These are phyloP conservation scores for Trichoderma harzianum DNA, from an alignment of 2,329 filamentous ascomycete species.

Conservation along the genomic window DNA sequence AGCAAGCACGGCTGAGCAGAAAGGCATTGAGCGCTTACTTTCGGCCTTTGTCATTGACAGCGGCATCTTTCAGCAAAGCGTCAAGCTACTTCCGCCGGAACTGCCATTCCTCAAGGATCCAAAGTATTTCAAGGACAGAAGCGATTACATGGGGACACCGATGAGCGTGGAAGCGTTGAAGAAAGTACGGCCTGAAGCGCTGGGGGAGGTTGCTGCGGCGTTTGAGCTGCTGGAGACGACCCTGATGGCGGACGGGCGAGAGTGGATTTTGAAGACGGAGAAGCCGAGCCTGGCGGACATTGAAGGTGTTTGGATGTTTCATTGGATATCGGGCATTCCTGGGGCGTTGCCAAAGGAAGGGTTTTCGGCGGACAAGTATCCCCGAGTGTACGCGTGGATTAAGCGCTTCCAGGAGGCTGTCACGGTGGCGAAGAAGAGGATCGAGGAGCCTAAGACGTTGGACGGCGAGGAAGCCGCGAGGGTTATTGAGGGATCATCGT, in stretches of 20 bases:
- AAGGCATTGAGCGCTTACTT: slow-evolving; percentile 53
- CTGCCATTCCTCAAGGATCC: slow-evolving; percentile 54
- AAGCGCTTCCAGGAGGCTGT: slow-evolving; percentile 54
- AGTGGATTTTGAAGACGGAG: slow-evolving; percentile 58
- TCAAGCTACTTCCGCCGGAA: slow-evolving; percentile 54
- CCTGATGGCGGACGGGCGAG: slow-evolving; percentile 61
- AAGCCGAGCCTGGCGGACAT: slow-evolving; percentile 62
- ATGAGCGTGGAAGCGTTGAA: slow-evolving; percentile 27
- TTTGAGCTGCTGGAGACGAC: slow-evolving; percentile 60
- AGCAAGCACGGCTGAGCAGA: slow-evolving; percentile 37
- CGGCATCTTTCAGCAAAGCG: slow-evolving; percentile 52
- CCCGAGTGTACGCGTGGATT: slow-evolving; percentile 62
- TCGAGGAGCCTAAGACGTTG: slow-evolving; percentile 39
- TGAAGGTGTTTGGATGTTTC: slow-evolving; percentile 64
- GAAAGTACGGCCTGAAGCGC: slow-evolving; percentile 47
- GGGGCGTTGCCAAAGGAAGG: slow-evolving; percentile 51
- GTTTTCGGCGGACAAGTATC: slow-evolving; percentile 53
- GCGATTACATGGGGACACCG: slow-evolving; percentile 35
- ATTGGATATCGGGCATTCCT: slow-evolving; percentile 59
- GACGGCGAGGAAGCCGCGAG: slow-evolving; percentile 53
- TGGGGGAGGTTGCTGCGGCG: slow-evolving; percentile 51
- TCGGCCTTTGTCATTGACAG: slow-evolving; percentile 54
- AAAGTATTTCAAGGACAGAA: slow-evolving; percentile 57
- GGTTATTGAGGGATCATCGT: slow-evolving; percentile 43
- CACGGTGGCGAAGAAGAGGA: slow-evolving; percentile 37